phyloP scores from a whole-genome alignment of 306 rosid genomes.

The Fagus sylvatica region DNA sequence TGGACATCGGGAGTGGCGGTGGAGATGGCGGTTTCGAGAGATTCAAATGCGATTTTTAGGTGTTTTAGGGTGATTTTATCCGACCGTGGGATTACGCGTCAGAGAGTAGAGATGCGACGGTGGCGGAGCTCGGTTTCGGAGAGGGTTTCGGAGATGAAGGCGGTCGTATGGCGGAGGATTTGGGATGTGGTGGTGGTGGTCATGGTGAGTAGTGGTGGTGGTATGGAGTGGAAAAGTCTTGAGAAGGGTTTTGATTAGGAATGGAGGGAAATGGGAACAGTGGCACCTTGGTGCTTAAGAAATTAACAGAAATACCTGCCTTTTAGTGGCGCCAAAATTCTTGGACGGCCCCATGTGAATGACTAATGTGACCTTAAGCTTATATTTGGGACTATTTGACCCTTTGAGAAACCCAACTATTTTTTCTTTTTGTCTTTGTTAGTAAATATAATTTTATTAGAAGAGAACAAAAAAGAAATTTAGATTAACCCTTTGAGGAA shows the following conservation, averaged over 20 bases:
- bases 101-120: slow-evolving; percentile 43
- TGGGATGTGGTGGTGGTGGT: slow-evolving; percentile 44
- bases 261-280: background rate
- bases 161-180: slow-evolving; percentile 50
- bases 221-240: background rate
- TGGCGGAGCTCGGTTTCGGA: slow-evolving; percentile 54
- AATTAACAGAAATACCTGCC: slow-evolving; percentile 34
- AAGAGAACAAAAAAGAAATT: too few relatives aligned
- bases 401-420: too few relatives aligned
- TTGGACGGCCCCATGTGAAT: too few relatives aligned
- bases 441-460: too few relatives aligned
- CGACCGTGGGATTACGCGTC: slow-evolving; percentile 20
- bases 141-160: slow-evolving; percentile 47
- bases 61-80: slow-evolving; percentile 39
- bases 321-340: too few relatives aligned
- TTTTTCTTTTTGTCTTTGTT: too few relatives aligned
- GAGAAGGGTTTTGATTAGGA: background rate
- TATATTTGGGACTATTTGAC: too few relatives aligned
- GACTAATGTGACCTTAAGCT: too few relatives aligned
- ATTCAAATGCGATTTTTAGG: slow-evolving; percentile 53
- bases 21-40: slow-evolving; percentile 59
- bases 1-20: slow-evolving; percentile 37
- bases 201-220: slow-evolving; percentile 14
- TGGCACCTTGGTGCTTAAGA: background rate
- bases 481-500: too few relatives aligned